Evolutionary conservation across 768 basidiomycete genomes (phyloP).

Genomic region (Mycena rebaudengoi): DNA sequence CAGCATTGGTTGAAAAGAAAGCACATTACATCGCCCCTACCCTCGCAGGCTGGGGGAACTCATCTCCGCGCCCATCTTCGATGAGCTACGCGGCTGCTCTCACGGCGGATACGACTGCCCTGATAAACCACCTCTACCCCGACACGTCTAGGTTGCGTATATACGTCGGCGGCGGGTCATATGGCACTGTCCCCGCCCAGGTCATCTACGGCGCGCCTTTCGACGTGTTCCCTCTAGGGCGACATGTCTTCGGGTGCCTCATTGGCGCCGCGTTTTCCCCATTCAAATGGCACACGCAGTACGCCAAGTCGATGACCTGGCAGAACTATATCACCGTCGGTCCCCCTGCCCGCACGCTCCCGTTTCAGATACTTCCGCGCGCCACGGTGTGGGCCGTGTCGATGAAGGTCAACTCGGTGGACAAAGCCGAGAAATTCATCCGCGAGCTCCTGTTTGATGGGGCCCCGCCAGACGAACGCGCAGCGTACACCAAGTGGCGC

Average conservation of each 20-base stretch:
- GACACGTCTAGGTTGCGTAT: conserved; percentile 36
- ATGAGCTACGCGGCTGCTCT: conserved; percentile 45
- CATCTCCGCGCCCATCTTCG: conserved; percentile 43
- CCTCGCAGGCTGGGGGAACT: conserved; percentile 58
- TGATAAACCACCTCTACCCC: conserved; percentile 52
- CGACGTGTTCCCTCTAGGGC: conserved; percentile 60
- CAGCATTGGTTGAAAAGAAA: conserved; percentile 45
- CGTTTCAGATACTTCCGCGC: conserved; percentile 47
- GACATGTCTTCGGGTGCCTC: conserved; percentile 54
- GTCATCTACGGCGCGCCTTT: conserved; percentile 62
- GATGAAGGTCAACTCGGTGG: conserved; percentile 45
- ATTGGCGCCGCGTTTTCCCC: conserved; percentile 58
- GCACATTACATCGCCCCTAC: conserved; percentile 62
- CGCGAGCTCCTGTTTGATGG: conserved; percentile 44
- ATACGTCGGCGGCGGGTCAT: conserved; percentile 62
- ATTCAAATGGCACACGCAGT: conserved; percentile 53
- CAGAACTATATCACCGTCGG: conserved; percentile 55
- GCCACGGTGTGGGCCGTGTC: conserved; percentile 42
- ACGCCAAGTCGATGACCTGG: conserved; percentile 56
- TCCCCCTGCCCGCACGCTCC: conserved; percentile 51
- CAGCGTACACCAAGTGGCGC: conserved; percentile 51
- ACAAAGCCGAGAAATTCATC: conserved; percentile 52
- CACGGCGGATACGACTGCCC: conserved; percentile 44
- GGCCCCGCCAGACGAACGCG: conserved; percentile 48
- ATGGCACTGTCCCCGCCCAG: conserved; percentile 63